A percentile compares a stretch with the other conserved stretches of the same genome.
phyloP scores from a whole-genome alignment of 2,329 filamentous ascomycete genomes.

The Cordyceps cateniannulata region DNA sequence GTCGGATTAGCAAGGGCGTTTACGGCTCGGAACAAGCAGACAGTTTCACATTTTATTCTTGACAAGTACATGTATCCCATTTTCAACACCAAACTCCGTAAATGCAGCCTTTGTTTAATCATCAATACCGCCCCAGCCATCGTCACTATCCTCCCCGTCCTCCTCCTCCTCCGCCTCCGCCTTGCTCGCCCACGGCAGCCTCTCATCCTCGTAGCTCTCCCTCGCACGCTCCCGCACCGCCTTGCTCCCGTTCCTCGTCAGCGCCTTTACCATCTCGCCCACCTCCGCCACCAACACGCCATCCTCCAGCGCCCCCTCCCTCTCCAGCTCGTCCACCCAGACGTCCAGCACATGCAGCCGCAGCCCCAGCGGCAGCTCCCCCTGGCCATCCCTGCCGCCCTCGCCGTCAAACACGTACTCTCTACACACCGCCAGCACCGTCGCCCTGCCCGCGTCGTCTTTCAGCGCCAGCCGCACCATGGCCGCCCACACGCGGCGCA shows the following conservation, averaged over 20 bases:
- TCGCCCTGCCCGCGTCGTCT: slow-evolving; percentile 23
- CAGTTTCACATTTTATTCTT: background rate
- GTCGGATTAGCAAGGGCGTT: slow-evolving; percentile 9
- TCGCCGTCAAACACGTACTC: slow-evolving; percentile 29
- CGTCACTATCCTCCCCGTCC: slow-evolving; percentile 35
- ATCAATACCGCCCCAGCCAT: slow-evolving; percentile 64
- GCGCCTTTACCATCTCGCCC: slow-evolving; percentile 47
- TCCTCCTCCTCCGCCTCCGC: slow-evolving; percentile 26
- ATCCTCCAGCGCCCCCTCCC: slow-evolving; percentile 48
- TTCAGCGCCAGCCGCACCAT: slow-evolving; percentile 47
- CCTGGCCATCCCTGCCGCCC: slow-evolving; percentile 27
- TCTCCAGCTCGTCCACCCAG: slow-evolving; percentile 84
- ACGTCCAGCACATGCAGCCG: slow-evolving; percentile 84
- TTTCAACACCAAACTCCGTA: slow-evolving; percentile 9
- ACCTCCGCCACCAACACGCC: slow-evolving; percentile 43
- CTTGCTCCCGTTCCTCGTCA: slow-evolving; percentile 60
- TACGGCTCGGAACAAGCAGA: background rate
- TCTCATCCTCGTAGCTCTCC: slow-evolving; percentile 67
- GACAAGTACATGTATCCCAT: background rate
- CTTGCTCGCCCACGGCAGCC: slow-evolving; percentile 57
- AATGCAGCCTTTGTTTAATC: slow-evolving; percentile 37
- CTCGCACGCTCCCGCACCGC: slow-evolving; percentile 62
- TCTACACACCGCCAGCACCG: slow-evolving; percentile 21
- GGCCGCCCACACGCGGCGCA: slow-evolving; percentile 71
- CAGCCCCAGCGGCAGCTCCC: slow-evolving; percentile 72